phyloP scores from a whole-genome alignment of 495 filamentous ascomycete species.

The Choiromyces venosus region DNA sequence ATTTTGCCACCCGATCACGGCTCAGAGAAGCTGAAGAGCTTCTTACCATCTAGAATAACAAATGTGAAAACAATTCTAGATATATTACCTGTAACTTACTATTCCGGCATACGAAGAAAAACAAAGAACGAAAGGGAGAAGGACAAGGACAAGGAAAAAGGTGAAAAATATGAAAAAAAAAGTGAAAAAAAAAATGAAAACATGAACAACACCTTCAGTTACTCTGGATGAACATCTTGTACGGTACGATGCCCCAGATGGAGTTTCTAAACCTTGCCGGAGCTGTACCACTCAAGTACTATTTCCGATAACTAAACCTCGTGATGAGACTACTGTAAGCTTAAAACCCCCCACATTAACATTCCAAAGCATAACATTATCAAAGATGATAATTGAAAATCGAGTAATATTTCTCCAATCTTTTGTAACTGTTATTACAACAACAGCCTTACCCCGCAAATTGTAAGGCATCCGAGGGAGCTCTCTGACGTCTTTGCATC shows the following conservation, averaged over 20 bases:
- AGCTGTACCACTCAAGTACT: background rate
- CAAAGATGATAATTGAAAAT: background rate
- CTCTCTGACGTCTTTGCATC: background rate
- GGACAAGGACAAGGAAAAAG: too few relatives aligned
- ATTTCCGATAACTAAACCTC: background rate
- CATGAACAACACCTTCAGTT: background rate
- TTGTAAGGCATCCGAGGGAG: background rate
- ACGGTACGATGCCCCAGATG: background rate
- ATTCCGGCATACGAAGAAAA: background rate
- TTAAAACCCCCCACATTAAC: background rate
- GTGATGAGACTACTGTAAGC: background rate
- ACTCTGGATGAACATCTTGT: background rate
- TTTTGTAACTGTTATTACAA: constrained; percentile 1
- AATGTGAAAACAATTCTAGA: background rate
- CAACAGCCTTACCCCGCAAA: background rate
- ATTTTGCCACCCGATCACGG: background rate
- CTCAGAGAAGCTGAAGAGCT: background rate
- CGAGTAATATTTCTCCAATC: background rate
- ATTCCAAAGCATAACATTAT: background rate
- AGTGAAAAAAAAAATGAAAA: background rate
- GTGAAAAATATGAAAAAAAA: background rate
- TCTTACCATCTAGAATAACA: background rate
- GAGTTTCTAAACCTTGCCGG: background rate
- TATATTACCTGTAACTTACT: background rate
- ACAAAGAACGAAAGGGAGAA: background rate